Conservation (phyloP, 1,284 basidiomycete genomes). For the Pyrrhoderma lamaoense region DNA sequence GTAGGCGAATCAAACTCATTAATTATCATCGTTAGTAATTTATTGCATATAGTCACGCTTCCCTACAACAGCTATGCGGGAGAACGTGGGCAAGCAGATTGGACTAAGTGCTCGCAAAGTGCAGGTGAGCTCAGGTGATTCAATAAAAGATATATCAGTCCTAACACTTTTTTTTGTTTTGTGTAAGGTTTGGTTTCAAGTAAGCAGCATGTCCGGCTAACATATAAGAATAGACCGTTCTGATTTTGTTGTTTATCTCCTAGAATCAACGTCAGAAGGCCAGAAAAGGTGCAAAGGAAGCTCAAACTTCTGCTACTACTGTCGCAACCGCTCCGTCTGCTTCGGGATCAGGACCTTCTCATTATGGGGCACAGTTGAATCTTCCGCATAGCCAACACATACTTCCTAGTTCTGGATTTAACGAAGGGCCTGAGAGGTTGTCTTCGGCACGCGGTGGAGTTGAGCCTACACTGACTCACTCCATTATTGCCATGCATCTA, state of each 20-base stretch:
- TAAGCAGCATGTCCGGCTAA: constrained; percentile 27
- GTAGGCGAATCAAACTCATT: constrained; percentile 31
- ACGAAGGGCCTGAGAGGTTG: background rate
- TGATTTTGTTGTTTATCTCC: background rate
- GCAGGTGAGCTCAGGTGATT: constrained; percentile 48
- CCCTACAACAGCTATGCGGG: constrained; percentile 75
- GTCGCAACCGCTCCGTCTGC: background rate
- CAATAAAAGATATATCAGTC: constrained; percentile 12
- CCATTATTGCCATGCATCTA: background rate
- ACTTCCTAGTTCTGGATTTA: background rate
- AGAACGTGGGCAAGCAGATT: constrained; percentile 76
- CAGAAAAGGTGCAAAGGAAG: constrained; percentile 11
- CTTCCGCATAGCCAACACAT: background rate
- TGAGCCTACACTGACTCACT: background rate
- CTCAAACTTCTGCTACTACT: constrained; percentile 1
- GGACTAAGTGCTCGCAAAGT: constrained; percentile 80
- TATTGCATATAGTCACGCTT: constrained; percentile 60
- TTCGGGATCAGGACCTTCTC: constrained; percentile 1
- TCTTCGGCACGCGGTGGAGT: background rate
- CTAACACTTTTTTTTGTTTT: constrained; percentile 23
- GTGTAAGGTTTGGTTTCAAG: constrained; percentile 78
- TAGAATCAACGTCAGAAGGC: constrained; percentile 19
- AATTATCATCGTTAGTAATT: constrained; percentile 8
- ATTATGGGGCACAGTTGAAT: constrained; percentile 1
- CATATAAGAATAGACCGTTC: background rate